phyloP scores from a whole-genome alignment of 768 basidiomycete genomes.

The Pulveroboletus sp. region DNA sequence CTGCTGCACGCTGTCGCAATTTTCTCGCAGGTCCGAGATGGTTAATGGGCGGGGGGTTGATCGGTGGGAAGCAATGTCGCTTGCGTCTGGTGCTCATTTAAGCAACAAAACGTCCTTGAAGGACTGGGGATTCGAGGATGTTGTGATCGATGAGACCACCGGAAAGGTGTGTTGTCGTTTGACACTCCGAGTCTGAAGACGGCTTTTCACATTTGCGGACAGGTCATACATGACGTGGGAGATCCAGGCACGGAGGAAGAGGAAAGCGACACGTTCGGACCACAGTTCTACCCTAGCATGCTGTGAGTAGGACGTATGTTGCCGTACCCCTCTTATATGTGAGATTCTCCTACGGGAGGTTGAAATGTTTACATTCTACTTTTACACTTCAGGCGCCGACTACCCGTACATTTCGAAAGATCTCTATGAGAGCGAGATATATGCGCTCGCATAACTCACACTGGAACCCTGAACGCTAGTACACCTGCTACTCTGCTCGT shows the following conservation, averaged over 20 bases:
- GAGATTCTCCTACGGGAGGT: neutral
- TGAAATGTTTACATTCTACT: conserved; percentile 1
- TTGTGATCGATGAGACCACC: conserved; percentile 43
- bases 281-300: conserved; percentile 35
- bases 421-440: conserved; percentile 48
- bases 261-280: conserved; percentile 52
- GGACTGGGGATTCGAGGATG: conserved; percentile 82
- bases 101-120: conserved; percentile 55
- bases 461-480: conserved; percentile 70
- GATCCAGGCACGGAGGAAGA: conserved; percentile 63
- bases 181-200: neutral
- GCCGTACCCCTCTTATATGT: neutral
- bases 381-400: neutral
- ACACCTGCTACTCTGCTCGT: conserved; percentile 89
- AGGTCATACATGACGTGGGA: conserved; percentile 73
- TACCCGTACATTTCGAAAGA: conserved; percentile 2
- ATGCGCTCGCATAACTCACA: conserved; percentile 96
- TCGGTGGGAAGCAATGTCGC: conserved; percentile 38
- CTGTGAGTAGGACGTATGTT: conserved; percentile 6
- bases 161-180: conserved; percentile 48
- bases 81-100: conserved; percentile 55
- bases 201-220: conserved; percentile 1
- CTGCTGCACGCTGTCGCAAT: conserved; percentile 69
- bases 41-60: conserved; percentile 36
- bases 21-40: conserved; percentile 36